Evolutionary conservation across 805 yeast species (phyloP), one percentile per base, ranked within the genome.

Genomic region (Kodamaea lidongshanica): DNA sequence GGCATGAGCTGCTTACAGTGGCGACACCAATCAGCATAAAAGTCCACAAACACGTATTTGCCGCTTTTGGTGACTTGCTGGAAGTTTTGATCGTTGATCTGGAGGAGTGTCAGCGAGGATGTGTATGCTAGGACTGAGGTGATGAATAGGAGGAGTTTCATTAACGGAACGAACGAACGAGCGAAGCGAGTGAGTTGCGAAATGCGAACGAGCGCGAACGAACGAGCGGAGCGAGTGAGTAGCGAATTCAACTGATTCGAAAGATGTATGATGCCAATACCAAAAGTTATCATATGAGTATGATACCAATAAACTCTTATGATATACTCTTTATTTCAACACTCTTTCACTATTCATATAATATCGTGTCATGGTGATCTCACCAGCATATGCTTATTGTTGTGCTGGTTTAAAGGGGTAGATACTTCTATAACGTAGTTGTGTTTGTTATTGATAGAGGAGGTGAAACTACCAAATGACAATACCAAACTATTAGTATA

Each of bases 21-120:
- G 20, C 75, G 58, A 52, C 87, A 79, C 87, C 87, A 79, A 31
- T 72, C 75, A 7, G 87, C 83, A 44, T 70, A 77, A 41, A 70
- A 69, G 48, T 66, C 57, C 41, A 67, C 61, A 52, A 72, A 48
- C 4, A 61, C 53, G 38, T 49, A 61, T 35, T 61, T 64, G 19
- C 72, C 77, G 5, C 80, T 70, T 32, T 69, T 56, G 11, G 76
- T 80, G 23, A 73, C 52, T 11, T 67, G 70, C 30, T 74, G 71
- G 47, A 78, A 78, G 38, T 61, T 71, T 19, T 56, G 50, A 38
- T 70, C 75, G 35, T 62, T 64, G 19, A 67, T 69, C 28, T 61
- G 63, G 16, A 69, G 50, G 12, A 74, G 61, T 15, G 45, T 38
- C 11, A 54, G 40, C 2, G 51, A 26, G 3, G 41, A 13, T 8